Evolutionary conservation across 2,329 filamentous ascomycete genomes (phyloP), one percentile per base, ranked within the genome.

Genomic region (Sporothrix humicola): DNA sequence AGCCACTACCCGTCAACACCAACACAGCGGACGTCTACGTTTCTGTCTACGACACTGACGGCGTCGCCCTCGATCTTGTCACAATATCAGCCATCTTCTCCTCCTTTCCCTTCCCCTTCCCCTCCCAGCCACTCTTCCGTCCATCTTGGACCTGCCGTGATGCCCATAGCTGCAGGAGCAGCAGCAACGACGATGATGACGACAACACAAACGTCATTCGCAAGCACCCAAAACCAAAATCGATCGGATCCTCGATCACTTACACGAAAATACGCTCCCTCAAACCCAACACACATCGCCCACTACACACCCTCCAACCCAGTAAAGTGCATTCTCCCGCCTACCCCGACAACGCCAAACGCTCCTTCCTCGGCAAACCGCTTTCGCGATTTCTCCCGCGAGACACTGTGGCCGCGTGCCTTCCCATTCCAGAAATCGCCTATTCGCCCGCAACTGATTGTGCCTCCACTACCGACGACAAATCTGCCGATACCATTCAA

Each of bases 391-490:
- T 37, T 37, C 31, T 59, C 65, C 20, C 72, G 74, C 3, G 74
- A 74, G 44, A 73, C 72, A 13, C 37, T 74, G 37, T 74, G 74
- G 69, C 74, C 75, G 2, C 42, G 70, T 12, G 72, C 72, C 10
- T 73, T 74, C 31, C 65, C 72, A 9, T 73, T 74, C 31, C 65
- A 74, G 5, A 68, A 71, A 65, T 75, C 76, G 15, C 77, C 75
- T 52, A 56, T 61, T 37, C 56, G 70, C 42, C 61, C 56, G 46
- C 72, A 56, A 13, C 26, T 15, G 37, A 37, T 13, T 9, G 13
- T 15, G 2, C 54, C 23, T 12, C 54, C 37, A 3, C 8, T 46
- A n/a, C 37, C 59, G n/a, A 23, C 37, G 23, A 63, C n/a, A 20
- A 15, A 46, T 1, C 44, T 46, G 17, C 26, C 65, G 31, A 46